Conservation (phyloP, 148 eudicot species). For the Persicaria tinctoria region DNA sequence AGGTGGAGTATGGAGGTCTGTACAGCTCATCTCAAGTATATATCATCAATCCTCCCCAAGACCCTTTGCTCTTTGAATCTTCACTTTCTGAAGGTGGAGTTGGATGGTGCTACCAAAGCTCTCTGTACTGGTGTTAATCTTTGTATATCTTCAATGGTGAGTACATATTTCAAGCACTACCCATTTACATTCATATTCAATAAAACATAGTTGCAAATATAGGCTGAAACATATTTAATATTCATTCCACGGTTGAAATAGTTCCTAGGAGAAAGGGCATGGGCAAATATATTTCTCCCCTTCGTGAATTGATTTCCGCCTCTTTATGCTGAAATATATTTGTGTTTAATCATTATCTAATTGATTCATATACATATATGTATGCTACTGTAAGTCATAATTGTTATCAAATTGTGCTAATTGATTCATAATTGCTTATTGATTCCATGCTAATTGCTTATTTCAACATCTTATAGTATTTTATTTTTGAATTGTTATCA, state of each 20-base stretch:
- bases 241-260: neutral
- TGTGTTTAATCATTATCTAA: too few relatives aligned
- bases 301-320: too few relatives aligned
- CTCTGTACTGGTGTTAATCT: slow-evolving; percentile 41
- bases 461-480: too few relatives aligned
- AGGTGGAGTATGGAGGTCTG: slow-evolving; percentile 70
- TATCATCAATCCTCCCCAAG: slow-evolving; percentile 28
- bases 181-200: neutral
- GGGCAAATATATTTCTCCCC: neutral
- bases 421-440: too few relatives aligned
- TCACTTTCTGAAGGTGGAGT: slow-evolving; percentile 55
- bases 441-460: too few relatives aligned
- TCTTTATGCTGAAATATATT: too few relatives aligned
- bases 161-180: slow-evolving; percentile 15
- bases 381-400: too few relatives aligned
- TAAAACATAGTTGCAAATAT: neutral
- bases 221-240: neutral
- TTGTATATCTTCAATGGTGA: slow-evolving; percentile 26
- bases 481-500: too few relatives aligned
- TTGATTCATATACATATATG: too few relatives aligned
- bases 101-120: slow-evolving; percentile 38
- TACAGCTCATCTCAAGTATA: slow-evolving; percentile 35
- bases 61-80: slow-evolving; percentile 22
- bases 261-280: neutral
- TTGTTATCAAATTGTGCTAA: too few relatives aligned